Percentiles rank a stretch among this genome's conserved stretches.
These are phyloP conservation scores for Daldinia sp. DNA, from an alignment of 2,329 filamentous ascomycete genomes.

Conservation along the genomic window DNA sequence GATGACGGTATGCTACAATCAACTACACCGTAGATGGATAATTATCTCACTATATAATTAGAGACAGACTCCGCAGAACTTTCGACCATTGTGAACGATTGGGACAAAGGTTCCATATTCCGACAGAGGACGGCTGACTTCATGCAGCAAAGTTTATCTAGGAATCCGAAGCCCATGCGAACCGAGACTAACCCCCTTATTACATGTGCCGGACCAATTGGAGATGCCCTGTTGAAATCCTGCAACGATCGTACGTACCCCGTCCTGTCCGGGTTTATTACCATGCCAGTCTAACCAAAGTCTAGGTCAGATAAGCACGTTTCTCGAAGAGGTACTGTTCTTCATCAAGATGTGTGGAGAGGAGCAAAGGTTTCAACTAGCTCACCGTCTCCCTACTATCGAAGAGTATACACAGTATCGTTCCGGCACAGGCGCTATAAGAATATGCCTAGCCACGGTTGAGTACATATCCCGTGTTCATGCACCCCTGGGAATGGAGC, in stretches of 20 bases:
- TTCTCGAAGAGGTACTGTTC: conserved; percentile 29
- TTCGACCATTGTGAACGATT: conserved; percentile 29
- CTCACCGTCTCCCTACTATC: conserved; percentile 20
- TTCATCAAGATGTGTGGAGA: conserved; percentile 33
- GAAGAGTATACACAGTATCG: conserved; percentile 31
- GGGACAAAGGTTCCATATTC: conserved; percentile 22
- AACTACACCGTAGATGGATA: neutral
- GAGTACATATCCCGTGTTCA: conserved; percentile 24
- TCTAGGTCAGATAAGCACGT: conserved; percentile 24
- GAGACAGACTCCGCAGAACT: conserved; percentile 34
- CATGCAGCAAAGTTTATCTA: conserved; percentile 19
- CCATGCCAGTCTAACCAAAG: neutral
- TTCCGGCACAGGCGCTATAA: conserved; percentile 27
- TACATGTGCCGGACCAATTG: conserved; percentile 22
- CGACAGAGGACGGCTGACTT: conserved; percentile 30
- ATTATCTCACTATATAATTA: conserved; percentile 1
- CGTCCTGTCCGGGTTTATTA: neutral
- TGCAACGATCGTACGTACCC: conserved; percentile 24
- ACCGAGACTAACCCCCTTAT: conserved; percentile 24
- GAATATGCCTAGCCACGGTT: conserved; percentile 23
- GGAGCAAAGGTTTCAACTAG: conserved; percentile 25
- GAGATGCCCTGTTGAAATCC: conserved; percentile 23
- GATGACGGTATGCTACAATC: conserved; percentile 29
- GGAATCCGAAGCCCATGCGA: neutral
- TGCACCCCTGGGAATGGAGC: neutral